These are phyloP conservation scores for Ambrosiella beaveri DNA, from an alignment of 2,329 filamentous ascomycete species.

Conservation along the genomic window DNA sequence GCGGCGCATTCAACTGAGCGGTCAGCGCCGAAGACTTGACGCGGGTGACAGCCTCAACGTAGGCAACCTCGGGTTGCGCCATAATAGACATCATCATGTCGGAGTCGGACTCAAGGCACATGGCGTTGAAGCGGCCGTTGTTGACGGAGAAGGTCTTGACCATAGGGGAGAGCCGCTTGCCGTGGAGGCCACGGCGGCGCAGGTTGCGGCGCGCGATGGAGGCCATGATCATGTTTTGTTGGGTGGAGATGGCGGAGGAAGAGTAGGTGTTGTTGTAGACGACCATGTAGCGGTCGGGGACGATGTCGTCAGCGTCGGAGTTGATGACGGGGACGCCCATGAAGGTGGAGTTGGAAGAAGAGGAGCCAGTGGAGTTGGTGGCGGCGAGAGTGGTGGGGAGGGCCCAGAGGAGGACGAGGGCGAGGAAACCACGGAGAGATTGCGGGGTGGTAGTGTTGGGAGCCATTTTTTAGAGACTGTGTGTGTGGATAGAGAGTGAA, in stretches of 20 bases:
- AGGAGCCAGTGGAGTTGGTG: conserved; percentile 18
- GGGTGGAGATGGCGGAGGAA: conserved; percentile 30
- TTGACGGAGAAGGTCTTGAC: conserved; percentile 31
- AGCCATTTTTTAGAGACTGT: not conserved
- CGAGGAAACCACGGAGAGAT: conserved; percentile 3
- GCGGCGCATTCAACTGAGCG: conserved; percentile 35
- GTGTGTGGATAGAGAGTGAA: conserved; percentile 3
- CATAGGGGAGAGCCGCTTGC: conserved; percentile 29
- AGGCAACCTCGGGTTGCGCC: conserved; percentile 30
- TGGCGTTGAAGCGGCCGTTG: conserved; percentile 30
- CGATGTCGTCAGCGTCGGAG: conserved; percentile 28
- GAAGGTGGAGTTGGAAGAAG: conserved; percentile 16
- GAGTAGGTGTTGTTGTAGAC: conserved; percentile 41
- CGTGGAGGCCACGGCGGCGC: conserved; percentile 30
- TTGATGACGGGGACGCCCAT: conserved; percentile 33
- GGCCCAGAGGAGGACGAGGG: conserved; percentile 20
- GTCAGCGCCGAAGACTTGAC: conserved; percentile 28
- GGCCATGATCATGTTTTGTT: conserved; percentile 30
- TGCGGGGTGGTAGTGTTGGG: conserved; percentile 15
- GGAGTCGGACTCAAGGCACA: conserved; percentile 35
- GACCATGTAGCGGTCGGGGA: conserved; percentile 44
- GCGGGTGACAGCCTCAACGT: conserved; percentile 35
- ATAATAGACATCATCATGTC: conserved; percentile 32
- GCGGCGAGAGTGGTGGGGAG: conserved; percentile 30
- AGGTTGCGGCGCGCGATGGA: conserved; percentile 40